Conservation (phyloP, 441 rosid species). For the Kokia cookei region DNA sequence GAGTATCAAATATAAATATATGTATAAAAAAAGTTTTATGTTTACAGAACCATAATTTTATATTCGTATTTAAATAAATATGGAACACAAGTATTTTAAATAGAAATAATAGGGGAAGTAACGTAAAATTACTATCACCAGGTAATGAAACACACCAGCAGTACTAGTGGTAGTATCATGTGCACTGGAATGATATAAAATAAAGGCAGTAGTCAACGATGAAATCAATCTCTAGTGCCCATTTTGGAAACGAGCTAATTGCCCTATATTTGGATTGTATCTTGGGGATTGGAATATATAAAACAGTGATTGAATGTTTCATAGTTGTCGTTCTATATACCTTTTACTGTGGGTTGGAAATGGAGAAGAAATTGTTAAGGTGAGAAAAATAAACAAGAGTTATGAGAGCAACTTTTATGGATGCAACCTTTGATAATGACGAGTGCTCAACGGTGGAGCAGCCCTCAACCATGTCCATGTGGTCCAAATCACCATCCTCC, state of each 20-base stretch:
- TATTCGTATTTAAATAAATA: too few relatives aligned
- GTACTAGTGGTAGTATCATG: too few relatives aligned
- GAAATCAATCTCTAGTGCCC: conserved; percentile 25
- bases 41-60: too few relatives aligned
- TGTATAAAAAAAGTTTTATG: too few relatives aligned
- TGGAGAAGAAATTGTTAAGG: not conserved
- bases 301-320: not conserved
- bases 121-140: not conserved
- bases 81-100: too few relatives aligned
- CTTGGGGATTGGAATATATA: not conserved
- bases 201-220: conserved; percentile 36
- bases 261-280: conserved; percentile 11
- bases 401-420: not conserved
- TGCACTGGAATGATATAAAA: conserved; percentile 4
- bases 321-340: not conserved
- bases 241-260: conserved; percentile 15
- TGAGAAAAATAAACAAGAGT: not conserved
- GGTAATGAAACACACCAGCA: not conserved
- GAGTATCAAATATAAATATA: too few relatives aligned
- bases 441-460: not conserved
- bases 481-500: conserved; percentile 20
- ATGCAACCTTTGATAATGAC: conserved; percentile 6
- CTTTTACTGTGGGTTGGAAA: not conserved
- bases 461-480: conserved; percentile 3
- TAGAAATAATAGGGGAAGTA: too few relatives aligned